Evolutionary conservation across 108 stramenopile genomes (phyloP).

Genomic region (Skeletonema grethae): DNA sequence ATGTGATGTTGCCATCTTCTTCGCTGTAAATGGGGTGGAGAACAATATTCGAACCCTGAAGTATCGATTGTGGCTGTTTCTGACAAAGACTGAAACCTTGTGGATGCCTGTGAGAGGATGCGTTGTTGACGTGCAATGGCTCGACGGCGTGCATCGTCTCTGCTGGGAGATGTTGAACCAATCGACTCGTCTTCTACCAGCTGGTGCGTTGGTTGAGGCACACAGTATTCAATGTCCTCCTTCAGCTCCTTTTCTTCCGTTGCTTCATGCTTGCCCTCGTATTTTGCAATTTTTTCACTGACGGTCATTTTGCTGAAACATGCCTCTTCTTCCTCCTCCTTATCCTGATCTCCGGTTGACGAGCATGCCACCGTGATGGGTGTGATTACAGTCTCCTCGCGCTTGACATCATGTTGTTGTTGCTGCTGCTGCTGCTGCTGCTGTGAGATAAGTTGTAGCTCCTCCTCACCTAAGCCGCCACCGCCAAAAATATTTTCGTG

Average conservation of each 20-base stretch:
- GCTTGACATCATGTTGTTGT: not conserved
- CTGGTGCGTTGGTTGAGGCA: not conserved
- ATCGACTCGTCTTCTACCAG: not conserved
- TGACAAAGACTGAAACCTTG: slow-evolving; percentile 12
- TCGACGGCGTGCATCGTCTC: not conserved
- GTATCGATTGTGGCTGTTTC: slow-evolving; percentile 18
- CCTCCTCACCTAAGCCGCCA: not conserved
- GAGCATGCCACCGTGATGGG: not conserved
- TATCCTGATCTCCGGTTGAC: not conserved
- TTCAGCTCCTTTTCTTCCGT: not conserved
- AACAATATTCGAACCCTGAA: not conserved
- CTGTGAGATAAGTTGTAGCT: not conserved
- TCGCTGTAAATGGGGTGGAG: not conserved
- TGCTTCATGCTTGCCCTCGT: not conserved
- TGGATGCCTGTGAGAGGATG: slow-evolving; percentile 16
- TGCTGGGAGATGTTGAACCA: not conserved
- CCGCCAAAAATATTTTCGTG: not conserved
- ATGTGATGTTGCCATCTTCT: not conserved
- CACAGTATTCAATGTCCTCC: not conserved
- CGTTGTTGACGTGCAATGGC: slow-evolving; percentile 23
- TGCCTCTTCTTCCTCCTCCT: not conserved
- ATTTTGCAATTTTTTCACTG: not conserved
- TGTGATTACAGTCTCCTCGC: not conserved
- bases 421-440: not conserved
- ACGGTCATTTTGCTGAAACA: not conserved